Percentiles rank a stretch among this genome's conserved stretches.
Evolutionary conservation across 352 stramenopile species (phyloP).

Genomic region (Globisporangium paddicum): DNA sequence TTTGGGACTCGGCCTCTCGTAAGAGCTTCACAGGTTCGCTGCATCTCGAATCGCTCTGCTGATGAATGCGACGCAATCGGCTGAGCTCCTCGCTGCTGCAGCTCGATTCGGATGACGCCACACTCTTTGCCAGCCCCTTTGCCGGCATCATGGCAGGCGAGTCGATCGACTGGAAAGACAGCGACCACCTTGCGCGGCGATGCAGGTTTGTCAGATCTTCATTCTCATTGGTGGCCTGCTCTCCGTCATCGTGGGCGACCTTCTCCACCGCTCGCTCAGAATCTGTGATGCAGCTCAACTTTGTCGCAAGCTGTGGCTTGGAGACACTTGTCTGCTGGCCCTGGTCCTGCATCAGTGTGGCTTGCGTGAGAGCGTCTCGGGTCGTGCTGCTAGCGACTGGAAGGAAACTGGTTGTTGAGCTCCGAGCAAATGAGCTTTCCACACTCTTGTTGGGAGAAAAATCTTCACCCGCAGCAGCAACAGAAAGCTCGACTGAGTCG

Average conservation of each 20-base stretch:
- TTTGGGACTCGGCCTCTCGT: constrained; percentile 1
- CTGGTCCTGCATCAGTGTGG: constrained; percentile 8
- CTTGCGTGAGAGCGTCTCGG: constrained; percentile 1
- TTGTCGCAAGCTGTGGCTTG: background rate
- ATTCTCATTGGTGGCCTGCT: too few relatives aligned
- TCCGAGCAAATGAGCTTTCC: background rate
- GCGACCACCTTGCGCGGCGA: background rate
- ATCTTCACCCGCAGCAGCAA: background rate
- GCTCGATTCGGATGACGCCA: background rate
- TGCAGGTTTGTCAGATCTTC: too few relatives aligned
- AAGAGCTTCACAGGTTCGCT: background rate
- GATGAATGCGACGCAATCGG: background rate
- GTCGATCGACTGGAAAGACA: background rate
- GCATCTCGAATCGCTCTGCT: background rate
- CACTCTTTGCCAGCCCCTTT: background rate
- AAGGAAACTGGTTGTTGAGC: background rate
- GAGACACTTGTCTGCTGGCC: constrained; percentile 7
- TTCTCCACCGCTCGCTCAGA: background rate
- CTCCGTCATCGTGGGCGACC: background rate
- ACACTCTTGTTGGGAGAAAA: background rate
- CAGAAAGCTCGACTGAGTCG: background rate
- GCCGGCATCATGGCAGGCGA: background rate
- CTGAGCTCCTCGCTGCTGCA: background rate
- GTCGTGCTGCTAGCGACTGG: too few relatives aligned
- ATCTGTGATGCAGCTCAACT: background rate